phyloP scores from a whole-genome alignment of 164 flowering plant species.

The Buxus sempervirens region DNA sequence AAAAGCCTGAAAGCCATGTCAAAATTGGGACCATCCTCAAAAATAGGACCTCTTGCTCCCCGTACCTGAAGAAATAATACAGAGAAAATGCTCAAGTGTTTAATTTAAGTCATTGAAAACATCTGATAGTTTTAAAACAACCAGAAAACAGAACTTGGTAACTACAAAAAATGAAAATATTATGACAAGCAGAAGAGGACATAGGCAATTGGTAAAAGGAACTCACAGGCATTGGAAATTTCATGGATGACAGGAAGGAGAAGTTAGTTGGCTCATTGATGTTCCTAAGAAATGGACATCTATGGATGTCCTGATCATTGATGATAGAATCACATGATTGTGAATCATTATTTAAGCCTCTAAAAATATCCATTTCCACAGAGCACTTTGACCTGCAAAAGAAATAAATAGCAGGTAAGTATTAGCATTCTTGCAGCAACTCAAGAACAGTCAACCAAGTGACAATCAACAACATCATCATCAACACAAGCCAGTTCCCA shows the following conservation, averaged over 20 bases:
- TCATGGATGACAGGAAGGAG: conserved; percentile 47
- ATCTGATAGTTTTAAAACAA: neutral
- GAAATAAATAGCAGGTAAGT: neutral
- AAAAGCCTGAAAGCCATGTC: conserved; percentile 69
- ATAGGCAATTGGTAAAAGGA: neutral
- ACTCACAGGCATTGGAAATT: conserved; percentile 53
- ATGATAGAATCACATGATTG: conserved; percentile 5
- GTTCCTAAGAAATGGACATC: conserved; percentile 69
- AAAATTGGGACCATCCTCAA: conserved; percentile 82
- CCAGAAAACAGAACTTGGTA: neutral
- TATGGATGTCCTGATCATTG: conserved; percentile 29
- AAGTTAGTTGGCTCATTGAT: conserved; percentile 68
- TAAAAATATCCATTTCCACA: conserved; percentile 39
- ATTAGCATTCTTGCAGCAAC: neutral
- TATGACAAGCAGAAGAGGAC: too few relatives aligned
- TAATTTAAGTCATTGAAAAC: neutral
- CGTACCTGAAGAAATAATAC: conserved; percentile 32
- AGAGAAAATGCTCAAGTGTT: neutral
- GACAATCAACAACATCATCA: neutral
- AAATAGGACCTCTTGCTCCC: conserved; percentile 61
- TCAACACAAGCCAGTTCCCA: too few relatives aligned
- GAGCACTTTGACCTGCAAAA: conserved; percentile 20
- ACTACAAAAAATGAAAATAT: neutral
- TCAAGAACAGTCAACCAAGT: neutral
- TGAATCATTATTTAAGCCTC: conserved; percentile 32